Conservation (phyloP, 2,329 filamentous ascomycete species). For the Ophiostoma novo-ulmi region DNA sequence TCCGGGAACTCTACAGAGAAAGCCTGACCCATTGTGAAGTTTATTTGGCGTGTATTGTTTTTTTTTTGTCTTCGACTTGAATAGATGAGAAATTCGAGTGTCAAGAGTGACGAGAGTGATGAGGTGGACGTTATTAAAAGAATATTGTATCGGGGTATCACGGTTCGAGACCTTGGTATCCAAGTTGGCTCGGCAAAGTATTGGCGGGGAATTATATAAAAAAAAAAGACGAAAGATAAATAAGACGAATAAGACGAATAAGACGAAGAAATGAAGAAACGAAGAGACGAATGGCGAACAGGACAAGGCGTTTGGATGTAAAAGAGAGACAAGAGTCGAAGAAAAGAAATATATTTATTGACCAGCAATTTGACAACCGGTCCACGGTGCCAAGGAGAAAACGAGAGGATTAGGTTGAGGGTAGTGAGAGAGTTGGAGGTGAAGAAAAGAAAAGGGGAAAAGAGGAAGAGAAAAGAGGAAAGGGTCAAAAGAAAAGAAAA, state of each 20-base stretch:
- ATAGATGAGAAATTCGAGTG: not conserved
- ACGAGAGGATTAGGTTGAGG: conserved; percentile 15
- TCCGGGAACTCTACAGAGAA: conserved; percentile 27
- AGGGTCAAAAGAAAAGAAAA: not conserved
- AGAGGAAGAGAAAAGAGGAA: not conserved
- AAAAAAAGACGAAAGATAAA: not conserved
- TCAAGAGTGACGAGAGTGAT: not conserved
- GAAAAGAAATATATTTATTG: conserved; percentile 20
- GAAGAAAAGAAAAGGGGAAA: conserved; percentile 13
- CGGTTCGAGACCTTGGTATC: conserved; percentile 10
- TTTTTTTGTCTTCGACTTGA: not conserved
- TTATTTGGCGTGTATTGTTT: not conserved
- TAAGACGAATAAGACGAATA: not conserved
- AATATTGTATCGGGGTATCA: not conserved
- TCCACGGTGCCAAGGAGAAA: conserved; percentile 24
- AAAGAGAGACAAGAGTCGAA: conserved; percentile 8
- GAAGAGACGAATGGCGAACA: not conserved
- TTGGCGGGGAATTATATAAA: not conserved
- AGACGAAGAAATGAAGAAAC: not conserved
- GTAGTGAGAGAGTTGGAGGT: not conserved
- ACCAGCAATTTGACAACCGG: conserved; percentile 28
- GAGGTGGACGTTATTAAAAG: not conserved
- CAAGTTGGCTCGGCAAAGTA: not conserved
- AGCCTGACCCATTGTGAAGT: conserved; percentile 24
- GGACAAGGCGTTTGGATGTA: not conserved